Conservation (phyloP, 2,329 filamentous ascomycete genomes). For the Fusarium proliferatum region DNA sequence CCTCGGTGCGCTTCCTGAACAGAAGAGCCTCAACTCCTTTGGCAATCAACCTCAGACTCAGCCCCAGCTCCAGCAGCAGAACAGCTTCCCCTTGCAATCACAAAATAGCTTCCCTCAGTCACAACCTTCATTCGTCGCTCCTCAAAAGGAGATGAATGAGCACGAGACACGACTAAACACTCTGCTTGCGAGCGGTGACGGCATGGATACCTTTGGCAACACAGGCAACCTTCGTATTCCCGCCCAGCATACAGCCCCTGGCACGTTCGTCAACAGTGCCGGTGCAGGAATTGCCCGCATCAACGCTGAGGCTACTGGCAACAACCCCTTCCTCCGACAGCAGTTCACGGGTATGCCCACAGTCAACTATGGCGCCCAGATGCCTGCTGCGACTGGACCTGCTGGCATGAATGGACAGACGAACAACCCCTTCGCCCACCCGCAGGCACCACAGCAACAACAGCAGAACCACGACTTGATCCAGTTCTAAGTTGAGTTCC, state of each 20-base stretch:
- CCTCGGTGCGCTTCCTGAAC: constrained; percentile 82
- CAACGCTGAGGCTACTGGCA: constrained; percentile 77
- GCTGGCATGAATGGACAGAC: constrained; percentile 65
- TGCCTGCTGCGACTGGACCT: constrained; percentile 67
- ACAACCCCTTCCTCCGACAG: constrained; percentile 88
- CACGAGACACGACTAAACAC: constrained; percentile 84
- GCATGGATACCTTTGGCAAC: constrained; percentile 97
- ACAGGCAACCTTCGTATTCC: constrained; percentile 96
- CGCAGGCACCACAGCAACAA: constrained; percentile 57
- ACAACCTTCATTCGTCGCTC: constrained; percentile 48
- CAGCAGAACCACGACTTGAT: constrained; percentile 69
- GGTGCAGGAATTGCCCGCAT: constrained; percentile 81
- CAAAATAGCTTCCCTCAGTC: constrained; percentile 49
- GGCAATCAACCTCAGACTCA: constrained; percentile 57
- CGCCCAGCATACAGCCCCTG: constrained; percentile 94
- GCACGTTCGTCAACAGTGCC: constrained; percentile 95
- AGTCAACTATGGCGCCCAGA: constrained; percentile 63
- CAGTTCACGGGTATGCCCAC: constrained; percentile 84
- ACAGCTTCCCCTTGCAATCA: constrained; percentile 49
- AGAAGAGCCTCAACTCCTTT: constrained; percentile 76
- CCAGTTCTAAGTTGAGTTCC: constrained; percentile 62
- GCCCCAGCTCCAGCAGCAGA: constrained; percentile 55
- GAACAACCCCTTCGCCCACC: constrained; percentile 69
- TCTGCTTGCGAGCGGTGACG: constrained; percentile 86
- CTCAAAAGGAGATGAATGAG: constrained; percentile 68